These are phyloP conservation scores for Symbiodinium pilosum DNA, from an alignment of 73 alveolate genomes.

Conservation along the genomic window DNA sequence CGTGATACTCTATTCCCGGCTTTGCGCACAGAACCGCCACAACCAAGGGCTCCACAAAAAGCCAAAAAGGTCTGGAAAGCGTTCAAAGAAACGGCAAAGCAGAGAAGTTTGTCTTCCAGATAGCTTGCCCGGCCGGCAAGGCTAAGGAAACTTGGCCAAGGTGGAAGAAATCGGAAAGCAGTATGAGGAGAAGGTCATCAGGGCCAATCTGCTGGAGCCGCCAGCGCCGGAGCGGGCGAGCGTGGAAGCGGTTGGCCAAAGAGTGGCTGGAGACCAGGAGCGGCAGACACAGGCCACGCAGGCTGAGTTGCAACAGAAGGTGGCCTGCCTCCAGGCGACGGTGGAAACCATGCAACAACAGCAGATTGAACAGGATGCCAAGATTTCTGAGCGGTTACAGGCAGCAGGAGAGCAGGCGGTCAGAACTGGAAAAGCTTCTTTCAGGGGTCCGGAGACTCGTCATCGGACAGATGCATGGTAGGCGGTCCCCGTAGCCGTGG, in stretches of 20 bases:
- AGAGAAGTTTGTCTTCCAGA: neutral
- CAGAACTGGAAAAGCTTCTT: neutral
- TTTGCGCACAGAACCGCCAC: neutral
- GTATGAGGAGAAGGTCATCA: neutral
- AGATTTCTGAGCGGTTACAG: neutral
- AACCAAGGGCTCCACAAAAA: neutral
- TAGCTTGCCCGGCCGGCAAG: neutral
- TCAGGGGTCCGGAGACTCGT: too few species aligned
- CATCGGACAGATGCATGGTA: too few species aligned
- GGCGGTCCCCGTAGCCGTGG: too few species aligned
- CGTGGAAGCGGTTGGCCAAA: neutral
- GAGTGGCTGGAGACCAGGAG: neutral
- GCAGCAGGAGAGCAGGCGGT: neutral
- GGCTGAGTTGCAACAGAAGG: neutral
- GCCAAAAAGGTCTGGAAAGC: neutral
- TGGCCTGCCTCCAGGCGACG: neutral
- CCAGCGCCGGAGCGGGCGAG: too few species aligned
- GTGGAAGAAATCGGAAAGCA: neutral
- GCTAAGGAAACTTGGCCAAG: neutral
- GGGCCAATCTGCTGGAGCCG: neutral
- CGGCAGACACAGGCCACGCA: neutral
- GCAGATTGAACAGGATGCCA: neutral
- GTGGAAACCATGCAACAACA: neutral
- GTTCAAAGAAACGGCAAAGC: neutral
- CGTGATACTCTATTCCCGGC: neutral